A percentile compares a stretch with the other conserved stretches of the same genome.
Conservation (phyloP, 768 basidiomycete genomes). For the Steccherinum ochraceum region DNA sequence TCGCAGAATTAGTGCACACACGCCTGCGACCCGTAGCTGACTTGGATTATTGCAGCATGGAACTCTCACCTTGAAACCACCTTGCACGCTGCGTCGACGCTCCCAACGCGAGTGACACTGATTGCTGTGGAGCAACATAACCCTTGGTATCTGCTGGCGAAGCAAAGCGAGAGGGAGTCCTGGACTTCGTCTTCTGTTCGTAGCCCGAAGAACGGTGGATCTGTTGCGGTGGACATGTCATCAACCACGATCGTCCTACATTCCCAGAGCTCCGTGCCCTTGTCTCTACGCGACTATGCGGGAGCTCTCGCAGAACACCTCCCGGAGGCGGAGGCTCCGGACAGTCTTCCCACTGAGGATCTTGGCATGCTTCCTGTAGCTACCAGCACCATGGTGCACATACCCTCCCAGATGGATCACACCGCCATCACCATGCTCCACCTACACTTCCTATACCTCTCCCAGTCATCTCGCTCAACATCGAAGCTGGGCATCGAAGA, state of each 20-base stretch:
- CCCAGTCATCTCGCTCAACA: conserved; percentile 36
- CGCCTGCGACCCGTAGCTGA: too few species aligned
- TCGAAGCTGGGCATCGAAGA: conserved; percentile 26
- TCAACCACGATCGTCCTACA: conserved; percentile 17
- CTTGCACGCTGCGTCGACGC: conserved; percentile 30
- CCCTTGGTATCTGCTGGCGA: conserved; percentile 48
- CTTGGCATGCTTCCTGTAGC: conserved; percentile 47
- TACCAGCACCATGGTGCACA: conserved; percentile 53
- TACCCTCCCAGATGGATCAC: conserved; percentile 40
- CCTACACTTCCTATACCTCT: conserved; percentile 52
- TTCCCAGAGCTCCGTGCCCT: conserved; percentile 24
- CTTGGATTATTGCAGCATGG: conserved; percentile 58
- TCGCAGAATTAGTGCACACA: conserved; percentile 9
- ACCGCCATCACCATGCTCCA: conserved; percentile 46
- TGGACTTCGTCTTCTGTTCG: conserved; percentile 21
- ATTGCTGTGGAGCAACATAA: conserved; percentile 52
- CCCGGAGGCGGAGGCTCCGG: conserved; percentile 18
- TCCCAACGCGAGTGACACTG: conserved; percentile 55
- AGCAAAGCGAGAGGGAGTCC: background rate
- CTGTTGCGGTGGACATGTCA: conserved; percentile 39
- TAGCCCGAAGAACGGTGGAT: conserved; percentile 25
- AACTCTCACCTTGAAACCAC: conserved; percentile 40
- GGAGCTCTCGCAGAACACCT: conserved; percentile 11
- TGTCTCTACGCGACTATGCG: conserved; percentile 34
- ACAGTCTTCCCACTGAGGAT: conserved; percentile 27